A percentile compares a stretch with the other conserved stretches of the same genome.
Conservation (phyloP, 2,329 filamentous ascomycete genomes). For the Venturia aucupariae region DNA sequence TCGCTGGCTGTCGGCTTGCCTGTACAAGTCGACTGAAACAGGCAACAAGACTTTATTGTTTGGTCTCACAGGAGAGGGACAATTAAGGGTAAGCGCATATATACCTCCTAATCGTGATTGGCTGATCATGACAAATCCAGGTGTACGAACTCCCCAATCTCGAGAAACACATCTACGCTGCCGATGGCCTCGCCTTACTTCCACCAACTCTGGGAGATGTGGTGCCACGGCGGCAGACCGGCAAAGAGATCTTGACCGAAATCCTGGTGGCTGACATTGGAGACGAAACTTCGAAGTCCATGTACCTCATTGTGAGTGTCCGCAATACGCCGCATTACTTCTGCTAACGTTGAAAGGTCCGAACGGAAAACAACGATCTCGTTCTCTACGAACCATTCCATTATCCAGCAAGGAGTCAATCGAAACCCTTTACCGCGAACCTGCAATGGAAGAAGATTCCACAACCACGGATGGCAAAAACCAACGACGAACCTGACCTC, state of each 20-base stretch:
- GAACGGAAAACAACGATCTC: conserved; percentile 71
- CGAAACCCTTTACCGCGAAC: conserved; percentile 42
- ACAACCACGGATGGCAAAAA: conserved; percentile 58
- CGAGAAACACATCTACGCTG: conserved; percentile 59
- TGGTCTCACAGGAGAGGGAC: conserved; percentile 64
- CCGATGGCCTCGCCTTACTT: conserved; percentile 68
- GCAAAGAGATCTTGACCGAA: conserved; percentile 67
- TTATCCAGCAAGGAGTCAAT: conserved; percentile 26
- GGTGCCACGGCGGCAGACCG: conserved; percentile 57
- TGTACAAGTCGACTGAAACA: conserved; percentile 59
- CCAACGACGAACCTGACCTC: conserved; percentile 38
- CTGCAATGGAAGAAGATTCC: conserved; percentile 69
- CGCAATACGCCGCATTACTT: background rate
- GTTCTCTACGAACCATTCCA: conserved; percentile 78
- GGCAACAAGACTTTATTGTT: conserved; percentile 59
- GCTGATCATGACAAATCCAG: conserved; percentile 31
- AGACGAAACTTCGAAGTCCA: conserved; percentile 57
- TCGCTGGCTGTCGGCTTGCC: conserved; percentile 74
- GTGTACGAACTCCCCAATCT: conserved; percentile 70
- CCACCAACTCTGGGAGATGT: conserved; percentile 67
- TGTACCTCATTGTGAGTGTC: conserved; percentile 68
- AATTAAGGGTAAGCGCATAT: conserved; percentile 54
- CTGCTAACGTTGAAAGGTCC: conserved; percentile 44
- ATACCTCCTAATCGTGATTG: background rate
- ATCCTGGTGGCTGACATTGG: conserved; percentile 79